Percentiles rank a stretch among this genome's conserved stretches.
These are phyloP conservation scores for Tolypocladium guangdongense DNA, from an alignment of 2,329 filamentous ascomycete genomes.

Conservation along the genomic window DNA sequence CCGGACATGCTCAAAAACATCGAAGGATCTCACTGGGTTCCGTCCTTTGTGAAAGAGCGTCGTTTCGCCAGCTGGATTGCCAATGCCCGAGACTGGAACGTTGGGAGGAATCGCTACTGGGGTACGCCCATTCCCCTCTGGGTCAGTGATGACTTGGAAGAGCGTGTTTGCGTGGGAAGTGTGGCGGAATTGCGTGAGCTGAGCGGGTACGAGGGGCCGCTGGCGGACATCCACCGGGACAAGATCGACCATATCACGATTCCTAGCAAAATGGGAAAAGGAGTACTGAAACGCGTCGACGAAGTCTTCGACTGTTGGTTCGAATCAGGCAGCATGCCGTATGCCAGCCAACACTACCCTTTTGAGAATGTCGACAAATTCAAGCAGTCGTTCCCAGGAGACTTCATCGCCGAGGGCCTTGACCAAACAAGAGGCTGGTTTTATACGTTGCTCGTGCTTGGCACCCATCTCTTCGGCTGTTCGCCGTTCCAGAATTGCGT, in stretches of 20 bases:
- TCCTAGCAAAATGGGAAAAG: slow-evolving; percentile 79
- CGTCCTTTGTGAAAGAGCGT: slow-evolving; percentile 79
- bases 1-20: slow-evolving; percentile 87
- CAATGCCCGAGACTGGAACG: slow-evolving; percentile 90
- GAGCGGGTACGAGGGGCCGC: slow-evolving; percentile 73
- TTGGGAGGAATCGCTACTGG: slow-evolving; percentile 91
- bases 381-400: slow-evolving; percentile 71
- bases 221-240: slow-evolving; percentile 82
- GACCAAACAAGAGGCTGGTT: slow-evolving; percentile 97
- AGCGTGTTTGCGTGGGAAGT: slow-evolving; percentile 78
- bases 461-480: slow-evolving; percentile 74
- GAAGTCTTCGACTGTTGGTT: slow-evolving; percentile 98
- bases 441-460: slow-evolving; percentile 82
- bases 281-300: slow-evolving; percentile 65
- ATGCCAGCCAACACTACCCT: slow-evolving; percentile 81
- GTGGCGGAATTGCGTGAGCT: slow-evolving; percentile 73
- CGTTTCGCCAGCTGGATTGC: slow-evolving; percentile 86
- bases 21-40: slow-evolving; percentile 84
- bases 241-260: slow-evolving; percentile 93
- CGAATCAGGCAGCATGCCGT: slow-evolving; percentile 92
- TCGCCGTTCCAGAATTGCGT: slow-evolving; percentile 91
- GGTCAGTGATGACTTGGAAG: slow-evolving; percentile 82
- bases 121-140: slow-evolving; percentile 86
- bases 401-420: slow-evolving; percentile 88
- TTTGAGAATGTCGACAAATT: slow-evolving; percentile 82